A percentile compares a stretch with the other conserved stretches of the same genome.
These are phyloP conservation scores for Orychophragmus violaceus DNA, from an alignment of 345 rosid species.

Conservation along the genomic window DNA sequence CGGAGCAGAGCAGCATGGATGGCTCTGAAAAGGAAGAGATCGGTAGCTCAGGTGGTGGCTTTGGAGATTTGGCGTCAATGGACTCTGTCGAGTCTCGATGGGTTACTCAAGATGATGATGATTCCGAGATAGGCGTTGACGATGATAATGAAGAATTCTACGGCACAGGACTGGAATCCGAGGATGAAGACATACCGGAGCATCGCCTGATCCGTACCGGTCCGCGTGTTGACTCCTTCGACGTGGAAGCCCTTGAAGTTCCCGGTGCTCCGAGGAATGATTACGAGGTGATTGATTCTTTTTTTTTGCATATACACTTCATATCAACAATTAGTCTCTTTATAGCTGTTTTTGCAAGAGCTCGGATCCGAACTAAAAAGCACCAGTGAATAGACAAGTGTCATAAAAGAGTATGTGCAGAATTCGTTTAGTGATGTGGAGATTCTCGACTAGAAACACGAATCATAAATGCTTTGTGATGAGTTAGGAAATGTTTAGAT, in stretches of 20 bases:
- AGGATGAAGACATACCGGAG: slow-evolving; percentile 66
- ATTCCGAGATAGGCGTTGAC: slow-evolving; percentile 55
- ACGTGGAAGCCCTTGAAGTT: slow-evolving; percentile 94
- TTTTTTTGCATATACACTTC: not conserved
- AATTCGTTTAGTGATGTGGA: not conserved
- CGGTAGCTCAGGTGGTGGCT: slow-evolving; percentile 34
- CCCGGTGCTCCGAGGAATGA: slow-evolving; percentile 73
- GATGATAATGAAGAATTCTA: slow-evolving; percentile 34
- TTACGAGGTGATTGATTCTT: slow-evolving; percentile 50
- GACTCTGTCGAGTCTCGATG: slow-evolving; percentile 89
- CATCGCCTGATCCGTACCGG: slow-evolving; percentile 80
- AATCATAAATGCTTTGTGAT: not conserved
- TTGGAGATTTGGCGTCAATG: slow-evolving; percentile 45
- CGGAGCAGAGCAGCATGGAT: slow-evolving; percentile 47
- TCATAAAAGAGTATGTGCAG: not conserved
- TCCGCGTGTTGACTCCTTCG: slow-evolving; percentile 83
- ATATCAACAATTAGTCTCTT: not conserved
- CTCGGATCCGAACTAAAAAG: not conserved
- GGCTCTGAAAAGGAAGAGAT: slow-evolving; percentile 45
- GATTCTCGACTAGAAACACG: not conserved
- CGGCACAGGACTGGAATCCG: slow-evolving; percentile 53
- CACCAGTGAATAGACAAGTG: not conserved
- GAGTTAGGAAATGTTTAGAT: not conserved
- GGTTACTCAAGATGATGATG: slow-evolving; percentile 90
- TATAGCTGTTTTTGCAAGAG: not conserved